Conservation (phyloP, 192 early-diverging fungal species). For the Ramicandelaber brevisporus region DNA sequence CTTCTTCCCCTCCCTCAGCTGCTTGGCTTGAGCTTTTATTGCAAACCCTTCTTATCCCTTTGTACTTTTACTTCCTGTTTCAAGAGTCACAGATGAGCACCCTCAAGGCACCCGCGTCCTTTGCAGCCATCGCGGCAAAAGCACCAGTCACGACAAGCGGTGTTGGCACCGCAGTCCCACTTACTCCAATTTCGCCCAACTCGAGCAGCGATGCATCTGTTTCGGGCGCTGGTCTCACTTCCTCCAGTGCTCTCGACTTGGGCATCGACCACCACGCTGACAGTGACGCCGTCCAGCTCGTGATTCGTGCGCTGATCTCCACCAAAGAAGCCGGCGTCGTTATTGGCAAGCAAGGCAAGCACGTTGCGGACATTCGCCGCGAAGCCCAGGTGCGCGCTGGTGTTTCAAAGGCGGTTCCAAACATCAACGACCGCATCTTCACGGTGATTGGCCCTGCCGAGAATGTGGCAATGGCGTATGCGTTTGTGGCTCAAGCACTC, state of each 20-base stretch:
- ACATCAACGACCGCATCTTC: slow-evolving; percentile 65
- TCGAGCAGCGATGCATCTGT: too few relatives aligned
- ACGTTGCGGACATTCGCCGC: slow-evolving; percentile 71
- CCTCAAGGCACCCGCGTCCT: too few relatives aligned
- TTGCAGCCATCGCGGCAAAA: too few relatives aligned
- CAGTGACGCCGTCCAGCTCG: slow-evolving; percentile 30
- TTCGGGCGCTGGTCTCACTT: background rate
- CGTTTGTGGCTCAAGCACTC: slow-evolving; percentile 50
- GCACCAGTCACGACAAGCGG: too few relatives aligned
- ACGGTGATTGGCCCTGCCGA: slow-evolving; percentile 39
- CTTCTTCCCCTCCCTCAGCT: too few relatives aligned
- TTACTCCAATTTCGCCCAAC: too few relatives aligned
- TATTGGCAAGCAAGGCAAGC: slow-evolving; percentile 68
- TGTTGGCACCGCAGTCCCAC: too few relatives aligned
- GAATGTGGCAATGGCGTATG: slow-evolving; percentile 60
- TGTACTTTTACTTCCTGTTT: too few relatives aligned
- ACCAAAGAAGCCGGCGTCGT: slow-evolving; percentile 87
- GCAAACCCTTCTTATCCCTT: too few relatives aligned
- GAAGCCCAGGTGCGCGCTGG: slow-evolving; percentile 68
- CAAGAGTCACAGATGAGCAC: too few relatives aligned
- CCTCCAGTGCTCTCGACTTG: background rate
- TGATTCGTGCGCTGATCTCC: slow-evolving; percentile 75
- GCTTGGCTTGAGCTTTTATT: too few relatives aligned
- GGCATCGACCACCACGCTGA: slow-evolving; percentile 1
- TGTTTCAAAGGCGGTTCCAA: slow-evolving; percentile 71